These are phyloP conservation scores for Mitragyna speciosa DNA, from an alignment of 257 asterid genomes.

Conservation along the genomic window DNA sequence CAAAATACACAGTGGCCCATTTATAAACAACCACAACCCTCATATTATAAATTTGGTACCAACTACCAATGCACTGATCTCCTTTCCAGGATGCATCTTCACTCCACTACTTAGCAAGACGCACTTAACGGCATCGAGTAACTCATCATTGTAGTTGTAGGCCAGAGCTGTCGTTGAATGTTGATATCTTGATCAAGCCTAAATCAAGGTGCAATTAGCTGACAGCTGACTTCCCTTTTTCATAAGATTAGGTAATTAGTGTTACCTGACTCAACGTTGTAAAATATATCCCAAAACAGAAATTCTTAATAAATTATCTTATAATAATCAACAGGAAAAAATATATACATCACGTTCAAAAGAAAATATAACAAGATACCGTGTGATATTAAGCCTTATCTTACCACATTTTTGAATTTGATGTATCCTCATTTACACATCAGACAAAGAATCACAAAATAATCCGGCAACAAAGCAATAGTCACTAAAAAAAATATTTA, in stretches of 20 bases:
- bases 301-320: too few species aligned
- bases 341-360: not conserved
- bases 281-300: too few species aligned
- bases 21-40: not conserved
- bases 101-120: too few species aligned
- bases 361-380: not conserved
- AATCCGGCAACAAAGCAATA: not conserved
- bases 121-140: not conserved
- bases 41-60: not conserved
- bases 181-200: too few species aligned
- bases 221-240: too few species aligned
- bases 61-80: not conserved
- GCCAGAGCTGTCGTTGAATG: too few species aligned
- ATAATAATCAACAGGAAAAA: too few species aligned
- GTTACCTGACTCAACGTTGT: too few species aligned
- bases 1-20: not conserved
- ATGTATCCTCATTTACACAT: not conserved
- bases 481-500: not conserved
- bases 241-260: too few species aligned
- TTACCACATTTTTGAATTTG: not conserved
- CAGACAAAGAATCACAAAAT: not conserved
- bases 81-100: not conserved
- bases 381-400: not conserved
- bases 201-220: too few species aligned
- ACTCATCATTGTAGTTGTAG: not conserved